Base-by-base conservation (phyloP, 2,329 filamentous ascomycete genomes). In the Penicillium expansum region DNA sequence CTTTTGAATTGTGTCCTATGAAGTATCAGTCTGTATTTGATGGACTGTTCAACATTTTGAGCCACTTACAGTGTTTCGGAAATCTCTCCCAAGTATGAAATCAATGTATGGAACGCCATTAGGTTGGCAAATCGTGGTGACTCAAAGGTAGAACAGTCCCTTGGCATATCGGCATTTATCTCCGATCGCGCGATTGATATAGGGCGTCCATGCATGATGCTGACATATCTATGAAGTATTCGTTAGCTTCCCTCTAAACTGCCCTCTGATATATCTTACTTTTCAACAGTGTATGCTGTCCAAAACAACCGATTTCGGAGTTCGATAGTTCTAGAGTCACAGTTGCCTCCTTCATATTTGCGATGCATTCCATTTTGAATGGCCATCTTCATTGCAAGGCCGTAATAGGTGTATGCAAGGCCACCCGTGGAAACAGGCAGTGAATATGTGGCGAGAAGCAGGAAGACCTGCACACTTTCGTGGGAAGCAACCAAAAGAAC, bases 321-420 rank as follows among this genome's bases (percentile, higher is more conserved):
- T 69, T 84, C 81, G n/a, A 80, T 72, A 47, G 80, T 77, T 29
- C 74, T 72, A 13, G 75, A 69, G 48, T 80, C 77, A 20, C 82
- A 71, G 0, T 74, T 77, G 29, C 76, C 74, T 1, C 77, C 79
- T 0, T 74, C 67, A 56, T 78, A 80, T 49, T 74, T 79, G 42
- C 82, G 74, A 60, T 85, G 82, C 82, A 85, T 83, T 5, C 82
- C 82, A 61, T 84, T 84, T 58, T 83, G 82, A 14, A 84, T 83
- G 0, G 82, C 82, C 61, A 85, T 74, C 57, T 82, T 83, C 52
- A 84, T 72, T 0, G 80, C 80, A 9, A 85, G 67, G 6, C 81
- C 81, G 35, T 83, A 73, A 59, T 85, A 85, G 1, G 80, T 82
- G 57, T 83, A 85, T 0, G 80, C 79, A 18, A 84, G 67, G 0